A percentile compares a stretch with the other conserved stretches of the same genome.
Conservation (phyloP, 148 eudicot genomes). For the Nepenthes mirabilis region DNA sequence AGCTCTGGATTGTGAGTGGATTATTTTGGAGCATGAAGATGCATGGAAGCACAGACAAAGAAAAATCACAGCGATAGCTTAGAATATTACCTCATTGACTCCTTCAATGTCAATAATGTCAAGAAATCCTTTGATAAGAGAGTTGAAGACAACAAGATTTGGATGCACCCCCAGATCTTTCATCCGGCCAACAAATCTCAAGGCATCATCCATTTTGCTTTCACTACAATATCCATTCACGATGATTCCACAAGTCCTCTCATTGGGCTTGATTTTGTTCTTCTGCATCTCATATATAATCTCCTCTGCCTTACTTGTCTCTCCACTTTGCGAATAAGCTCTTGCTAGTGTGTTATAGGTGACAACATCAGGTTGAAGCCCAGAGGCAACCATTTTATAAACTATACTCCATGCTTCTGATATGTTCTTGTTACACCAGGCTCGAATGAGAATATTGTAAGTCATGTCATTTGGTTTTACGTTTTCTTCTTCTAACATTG, state of each 20-base stretch:
- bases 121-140: slow-evolving; percentile 77
- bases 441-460: slow-evolving; percentile 60
- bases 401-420: slow-evolving; percentile 76
- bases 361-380: slow-evolving; percentile 76
- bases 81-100: slow-evolving; percentile 66
- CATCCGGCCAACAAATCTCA: slow-evolving; percentile 74
- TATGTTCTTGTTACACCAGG: slow-evolving; percentile 70
- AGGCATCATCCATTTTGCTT: slow-evolving; percentile 70
- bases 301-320: slow-evolving; percentile 64
- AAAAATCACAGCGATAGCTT: not conserved
- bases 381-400: slow-evolving; percentile 58
- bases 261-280: slow-evolving; percentile 50
- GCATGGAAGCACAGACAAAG: not conserved
- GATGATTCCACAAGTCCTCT: slow-evolving; percentile 83
- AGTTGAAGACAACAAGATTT: slow-evolving; percentile 68
- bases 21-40: not conserved
- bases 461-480: slow-evolving; percentile 84
- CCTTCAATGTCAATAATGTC: slow-evolving; percentile 58
- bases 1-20: not conserved
- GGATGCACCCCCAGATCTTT: slow-evolving; percentile 61
- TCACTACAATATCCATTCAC: slow-evolving; percentile 75
- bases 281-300: slow-evolving; percentile 66
- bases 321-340: slow-evolving; percentile 59
- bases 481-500: slow-evolving; percentile 43
- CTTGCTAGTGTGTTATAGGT: slow-evolving; percentile 71